Evolutionary conservation across 1,284 basidiomycete genomes (phyloP), one percentile per base, ranked within the genome.

Genomic region (Fomitiporia mediterranea): DNA sequence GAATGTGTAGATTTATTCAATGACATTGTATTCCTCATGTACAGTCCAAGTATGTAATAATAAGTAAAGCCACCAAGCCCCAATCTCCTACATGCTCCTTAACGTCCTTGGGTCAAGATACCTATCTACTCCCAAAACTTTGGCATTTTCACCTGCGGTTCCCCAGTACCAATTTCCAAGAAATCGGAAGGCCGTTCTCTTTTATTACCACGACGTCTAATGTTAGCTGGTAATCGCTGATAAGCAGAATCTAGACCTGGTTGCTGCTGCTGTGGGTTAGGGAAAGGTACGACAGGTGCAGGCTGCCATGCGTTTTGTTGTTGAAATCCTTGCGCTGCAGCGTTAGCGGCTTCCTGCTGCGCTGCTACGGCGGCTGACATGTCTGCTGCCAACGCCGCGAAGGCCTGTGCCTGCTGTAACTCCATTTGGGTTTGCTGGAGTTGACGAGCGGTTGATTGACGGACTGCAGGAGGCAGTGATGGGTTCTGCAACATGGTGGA

Each of bases 121-220:
- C n/a, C n/a, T 34, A 9, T 54, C 68, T 70, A 90, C 72, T 91
- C 89, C 87, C 86, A 91, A 64, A 85, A 91, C 63, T 86, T 74
- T 38, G 83, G 73, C 46, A 82, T 71, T 70, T 91, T 89, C 61
- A 67, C 73, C 35, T 84, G 82, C 1, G 53, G 25, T 58, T 86
- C 81, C 44, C 71, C 73, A 0, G 82, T 81, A 13, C 74, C 76
- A 8, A 90, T 78, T 65, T 91, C 89, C 64, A 90, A 69, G 66
- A 91, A 91, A 69, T 92, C 89, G 8, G 85, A 85, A 2, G 89
- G 89, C 40, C 89, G 74, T 37, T 91, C 89, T 4, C 90, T 77
- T 70, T 92, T 91, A 62, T 88, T 65, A 60, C 81, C 82, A 65
- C 86, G 73, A 56, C 89, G 76, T 58, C 89, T 74, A 63, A 87